A percentile compares a stretch with the other conserved stretches of the same genome.
Evolutionary conservation across 2,329 filamentous ascomycete genomes (phyloP).

Genomic region (Cytospora mali): DNA sequence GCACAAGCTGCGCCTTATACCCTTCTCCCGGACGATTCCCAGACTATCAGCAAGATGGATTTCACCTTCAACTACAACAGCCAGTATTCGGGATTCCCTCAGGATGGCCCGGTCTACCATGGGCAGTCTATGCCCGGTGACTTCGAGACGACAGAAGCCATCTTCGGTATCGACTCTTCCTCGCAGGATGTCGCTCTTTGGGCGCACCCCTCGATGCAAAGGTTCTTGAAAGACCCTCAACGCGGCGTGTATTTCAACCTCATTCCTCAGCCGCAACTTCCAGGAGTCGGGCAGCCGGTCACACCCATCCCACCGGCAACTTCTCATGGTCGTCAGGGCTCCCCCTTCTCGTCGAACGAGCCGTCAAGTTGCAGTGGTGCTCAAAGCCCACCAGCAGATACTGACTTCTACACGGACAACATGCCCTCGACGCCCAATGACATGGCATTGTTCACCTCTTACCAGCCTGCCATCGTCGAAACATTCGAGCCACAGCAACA

Average conservation of each 20-base stretch:
- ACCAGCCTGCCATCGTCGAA: constrained; percentile 32
- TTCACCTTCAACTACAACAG: constrained; percentile 10
- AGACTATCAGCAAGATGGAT: constrained; percentile 14
- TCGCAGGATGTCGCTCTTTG: constrained; percentile 34
- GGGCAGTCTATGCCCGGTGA: constrained; percentile 7
- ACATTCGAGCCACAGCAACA: constrained; percentile 34
- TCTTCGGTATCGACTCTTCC: constrained; percentile 17
- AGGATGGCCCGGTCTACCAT: not conserved
- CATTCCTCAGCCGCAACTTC: constrained; percentile 22
- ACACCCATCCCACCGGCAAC: constrained; percentile 28
- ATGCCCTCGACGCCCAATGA: constrained; percentile 45
- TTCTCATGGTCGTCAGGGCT: constrained; percentile 36
- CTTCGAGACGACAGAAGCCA: constrained; percentile 3
- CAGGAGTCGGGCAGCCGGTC: constrained; percentile 19
- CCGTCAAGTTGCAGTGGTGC: constrained; percentile 42
- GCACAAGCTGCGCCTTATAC: not conserved
- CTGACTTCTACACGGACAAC: constrained; percentile 41
- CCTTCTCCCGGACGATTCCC: not conserved
- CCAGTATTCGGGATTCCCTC: constrained; percentile 4
- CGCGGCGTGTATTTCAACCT: constrained; percentile 35
- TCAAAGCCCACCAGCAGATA: constrained; percentile 44
- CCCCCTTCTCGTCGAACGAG: constrained; percentile 43
- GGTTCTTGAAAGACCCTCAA: constrained; percentile 36
- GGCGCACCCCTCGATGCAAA: constrained; percentile 33
- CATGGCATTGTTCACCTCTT: constrained; percentile 37